Evolutionary conservation across 2,329 filamentous ascomycete genomes (phyloP).

Genomic region (Neurospora sp.): DNA sequence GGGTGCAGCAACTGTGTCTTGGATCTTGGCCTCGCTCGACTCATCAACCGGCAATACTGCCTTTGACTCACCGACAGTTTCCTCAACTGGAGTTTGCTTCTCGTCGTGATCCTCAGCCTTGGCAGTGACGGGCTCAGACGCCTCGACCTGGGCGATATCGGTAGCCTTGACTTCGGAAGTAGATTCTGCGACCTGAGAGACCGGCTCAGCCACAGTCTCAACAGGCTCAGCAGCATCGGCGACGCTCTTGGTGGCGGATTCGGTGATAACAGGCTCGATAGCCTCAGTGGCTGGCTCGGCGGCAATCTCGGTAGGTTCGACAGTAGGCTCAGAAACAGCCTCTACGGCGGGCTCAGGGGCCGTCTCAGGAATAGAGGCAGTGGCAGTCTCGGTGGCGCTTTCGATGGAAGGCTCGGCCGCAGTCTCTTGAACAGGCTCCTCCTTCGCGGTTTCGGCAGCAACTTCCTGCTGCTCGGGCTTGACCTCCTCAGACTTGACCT

Average conservation of each 20-base stretch:
- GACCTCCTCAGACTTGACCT: neutral
- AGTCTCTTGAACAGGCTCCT: neutral
- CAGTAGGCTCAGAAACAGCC: neutral
- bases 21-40: neutral
- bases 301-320: neutral
- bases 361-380: neutral
- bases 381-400: neutral
- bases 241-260: neutral
- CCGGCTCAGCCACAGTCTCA: slow-evolving; percentile 1
- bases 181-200: neutral
- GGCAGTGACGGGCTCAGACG: neutral
- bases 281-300: neutral
- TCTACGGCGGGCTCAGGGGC: slow-evolving; percentile 2
- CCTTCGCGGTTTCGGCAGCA: neutral
- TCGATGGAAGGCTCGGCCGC: slow-evolving; percentile 2
- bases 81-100: slow-evolving; percentile 5
- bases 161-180: neutral
- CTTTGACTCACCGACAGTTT: neutral
- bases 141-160: neutral
- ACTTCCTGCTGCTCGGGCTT: neutral
- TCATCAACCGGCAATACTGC: neutral
- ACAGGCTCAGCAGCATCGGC: neutral
- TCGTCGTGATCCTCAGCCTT: slow-evolving; percentile 1
- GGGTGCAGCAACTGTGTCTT: neutral
- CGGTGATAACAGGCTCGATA: neutral